phyloP scores from a whole-genome alignment of 768 basidiomycete species.

The Termitomyces sp. region DNA sequence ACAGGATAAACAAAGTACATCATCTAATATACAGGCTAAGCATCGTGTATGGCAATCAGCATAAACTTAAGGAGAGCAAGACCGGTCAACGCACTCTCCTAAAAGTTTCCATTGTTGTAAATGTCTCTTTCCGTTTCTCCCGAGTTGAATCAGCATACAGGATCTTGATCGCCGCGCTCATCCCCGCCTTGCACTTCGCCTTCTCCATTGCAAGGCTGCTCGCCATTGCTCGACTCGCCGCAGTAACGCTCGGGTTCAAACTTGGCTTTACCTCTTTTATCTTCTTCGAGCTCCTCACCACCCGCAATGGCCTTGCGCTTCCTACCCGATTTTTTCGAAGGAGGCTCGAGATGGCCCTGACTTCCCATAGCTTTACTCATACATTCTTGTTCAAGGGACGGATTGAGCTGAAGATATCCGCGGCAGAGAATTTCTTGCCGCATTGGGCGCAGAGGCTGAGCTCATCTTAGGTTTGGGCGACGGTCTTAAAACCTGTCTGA shows the following conservation, averaged over 20 bases:
- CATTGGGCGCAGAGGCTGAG: constrained; percentile 78
- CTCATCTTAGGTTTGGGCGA: constrained; percentile 33
- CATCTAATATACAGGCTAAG: constrained; percentile 13
- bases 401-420: constrained; percentile 70
- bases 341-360: constrained; percentile 49
- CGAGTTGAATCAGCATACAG: constrained; percentile 62
- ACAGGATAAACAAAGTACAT: constrained; percentile 3
- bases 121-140: constrained; percentile 71
- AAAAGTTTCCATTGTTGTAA: constrained; percentile 91
- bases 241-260: constrained; percentile 50
- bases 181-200: constrained; percentile 73
- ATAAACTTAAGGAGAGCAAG: background rate
- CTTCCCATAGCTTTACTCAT: constrained; percentile 56
- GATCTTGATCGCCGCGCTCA: constrained; percentile 86
- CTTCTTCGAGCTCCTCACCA: constrained; percentile 45
- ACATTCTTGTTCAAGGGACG: constrained; percentile 60
- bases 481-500: constrained; percentile 73
- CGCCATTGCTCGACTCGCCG: constrained; percentile 63
- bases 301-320: constrained; percentile 43
- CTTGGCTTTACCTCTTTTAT: constrained; percentile 39
- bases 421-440: constrained; percentile 58
- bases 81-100: constrained; percentile 65
- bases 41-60: constrained; percentile 10
- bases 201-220: constrained; percentile 78
- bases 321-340: constrained; percentile 49